A percentile compares a stretch with the other conserved stretches of the same genome.
Conservation (phyloP, 192 early-diverging fungal species). For the Coemansia sp. region DNA sequence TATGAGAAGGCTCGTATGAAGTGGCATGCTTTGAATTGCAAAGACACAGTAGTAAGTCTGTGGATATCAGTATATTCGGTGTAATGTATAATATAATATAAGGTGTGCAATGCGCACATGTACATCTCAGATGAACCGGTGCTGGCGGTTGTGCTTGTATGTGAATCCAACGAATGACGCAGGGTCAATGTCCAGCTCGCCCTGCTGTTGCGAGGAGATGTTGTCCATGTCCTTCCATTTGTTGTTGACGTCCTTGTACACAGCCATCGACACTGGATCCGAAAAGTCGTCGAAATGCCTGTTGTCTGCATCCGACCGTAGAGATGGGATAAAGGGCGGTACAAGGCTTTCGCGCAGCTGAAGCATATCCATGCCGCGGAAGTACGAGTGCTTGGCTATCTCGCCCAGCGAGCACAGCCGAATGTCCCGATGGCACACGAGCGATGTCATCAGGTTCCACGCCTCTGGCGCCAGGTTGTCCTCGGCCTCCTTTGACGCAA, state of each 20-base stretch:
- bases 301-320: constrained; percentile 70
- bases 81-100: not conserved
- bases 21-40: not conserved
- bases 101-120: not conserved
- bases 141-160: constrained; percentile 58
- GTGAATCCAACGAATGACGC: constrained; percentile 86
- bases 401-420: constrained; percentile 58
- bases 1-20: not conserved
- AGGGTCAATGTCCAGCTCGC: constrained; percentile 62
- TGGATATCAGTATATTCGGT: not conserved
- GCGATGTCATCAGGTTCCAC: constrained; percentile 70
- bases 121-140: constrained; percentile 27
- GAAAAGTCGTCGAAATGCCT: constrained; percentile 80
- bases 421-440: constrained; percentile 59
- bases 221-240: constrained; percentile 50
- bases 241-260: constrained; percentile 62
- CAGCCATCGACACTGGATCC: constrained; percentile 60
- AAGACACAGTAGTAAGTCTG: too few species aligned
- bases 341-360: constrained; percentile 60
- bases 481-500: constrained; percentile 74
- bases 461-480: constrained; percentile 76
- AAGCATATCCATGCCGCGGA: constrained; percentile 64
- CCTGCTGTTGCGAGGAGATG: constrained; percentile 29
- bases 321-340: constrained; percentile 72
- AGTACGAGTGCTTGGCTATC: constrained; percentile 62